These are phyloP conservation scores for Limtongia smithiae DNA, from an alignment of 805 yeast species.

Conservation along the genomic window DNA sequence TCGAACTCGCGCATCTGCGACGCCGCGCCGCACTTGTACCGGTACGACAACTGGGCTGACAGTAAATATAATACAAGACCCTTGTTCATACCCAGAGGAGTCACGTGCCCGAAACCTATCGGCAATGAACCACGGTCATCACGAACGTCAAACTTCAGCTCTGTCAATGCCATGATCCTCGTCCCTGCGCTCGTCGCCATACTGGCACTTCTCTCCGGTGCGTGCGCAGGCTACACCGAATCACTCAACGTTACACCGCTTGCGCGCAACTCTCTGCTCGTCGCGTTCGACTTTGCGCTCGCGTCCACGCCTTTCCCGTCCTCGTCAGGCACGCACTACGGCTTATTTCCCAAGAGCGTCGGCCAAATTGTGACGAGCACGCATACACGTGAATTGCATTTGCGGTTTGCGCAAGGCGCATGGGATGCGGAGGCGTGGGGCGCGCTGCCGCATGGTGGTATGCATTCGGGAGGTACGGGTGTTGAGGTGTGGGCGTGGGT, in stretches of 20 bases:
- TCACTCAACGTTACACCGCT: slow-evolving; percentile 61
- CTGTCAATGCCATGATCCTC: too few relatives aligned
- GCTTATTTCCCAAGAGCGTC: slow-evolving; percentile 72
- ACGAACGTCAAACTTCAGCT: too few relatives aligned
- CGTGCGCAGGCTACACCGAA: slow-evolving; percentile 53
- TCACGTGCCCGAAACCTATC: too few relatives aligned
- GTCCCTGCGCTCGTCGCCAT: too few relatives aligned
- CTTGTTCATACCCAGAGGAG: too few relatives aligned
- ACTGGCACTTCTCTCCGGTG: too few relatives aligned
- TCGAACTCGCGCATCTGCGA: too few relatives aligned
- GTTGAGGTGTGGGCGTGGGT: slow-evolving; percentile 89
- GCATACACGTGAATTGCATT: slow-evolving; percentile 68
- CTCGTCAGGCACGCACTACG: slow-evolving; percentile 44
- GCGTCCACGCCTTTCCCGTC: slow-evolving; percentile 47
- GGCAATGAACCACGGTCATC: too few relatives aligned
- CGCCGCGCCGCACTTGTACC: too few relatives aligned
- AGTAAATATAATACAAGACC: too few relatives aligned
- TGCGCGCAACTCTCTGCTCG: slow-evolving; percentile 63
- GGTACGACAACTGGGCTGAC: too few relatives aligned
- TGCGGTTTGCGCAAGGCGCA: slow-evolving; percentile 90
- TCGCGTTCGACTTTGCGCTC: slow-evolving; percentile 67
- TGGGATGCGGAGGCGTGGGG: slow-evolving; percentile 94
- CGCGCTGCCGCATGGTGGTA: slow-evolving; percentile 66
- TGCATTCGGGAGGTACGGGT: slow-evolving; percentile 83
- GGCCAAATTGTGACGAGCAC: slow-evolving; percentile 71